Conservation (phyloP, 352 stramenopile species). For the Phytopythium helicoides region DNA sequence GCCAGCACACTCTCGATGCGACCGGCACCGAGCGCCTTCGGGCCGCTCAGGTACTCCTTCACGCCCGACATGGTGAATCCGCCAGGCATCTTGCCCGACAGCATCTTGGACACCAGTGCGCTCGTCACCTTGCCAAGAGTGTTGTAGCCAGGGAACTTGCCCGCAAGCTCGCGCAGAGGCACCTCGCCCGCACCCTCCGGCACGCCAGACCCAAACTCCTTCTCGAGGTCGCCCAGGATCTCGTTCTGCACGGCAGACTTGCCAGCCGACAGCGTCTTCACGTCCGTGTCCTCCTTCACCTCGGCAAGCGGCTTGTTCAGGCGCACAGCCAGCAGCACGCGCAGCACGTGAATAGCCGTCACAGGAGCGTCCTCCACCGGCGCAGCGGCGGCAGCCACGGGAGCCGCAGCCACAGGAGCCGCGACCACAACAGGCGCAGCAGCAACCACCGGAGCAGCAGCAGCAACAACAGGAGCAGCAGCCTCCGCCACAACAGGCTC, state of each 20-base stretch:
- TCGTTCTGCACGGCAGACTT: conserved; percentile 90
- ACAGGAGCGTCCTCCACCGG: conserved; percentile 60
- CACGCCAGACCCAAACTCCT: conserved; percentile 75
- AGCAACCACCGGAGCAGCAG: conserved; percentile 23
- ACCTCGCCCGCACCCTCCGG: conserved; percentile 73
- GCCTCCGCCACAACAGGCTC: conserved; percentile 23
- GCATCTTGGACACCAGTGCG: conserved; percentile 66
- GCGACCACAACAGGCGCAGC: conserved; percentile 15
- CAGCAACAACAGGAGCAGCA: conserved; percentile 28
- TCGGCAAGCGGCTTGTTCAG: conserved; percentile 75
- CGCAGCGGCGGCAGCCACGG: conserved; percentile 16
- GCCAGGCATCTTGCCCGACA: conserved; percentile 81
- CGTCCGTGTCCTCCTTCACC: conserved; percentile 65
- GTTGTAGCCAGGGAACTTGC: conserved; percentile 70
- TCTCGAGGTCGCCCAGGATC: conserved; percentile 84
- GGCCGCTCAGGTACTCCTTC: conserved; percentile 57
- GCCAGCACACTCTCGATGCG: conserved; percentile 76
- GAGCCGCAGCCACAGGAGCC: conserved; percentile 21
- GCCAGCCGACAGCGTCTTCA: conserved; percentile 79
- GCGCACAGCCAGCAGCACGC: conserved; percentile 66
- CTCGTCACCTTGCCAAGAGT: conserved; percentile 65
- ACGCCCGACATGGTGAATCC: conserved; percentile 82
- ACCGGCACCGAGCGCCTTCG: conserved; percentile 64
- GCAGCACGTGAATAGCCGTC: conserved; percentile 62
- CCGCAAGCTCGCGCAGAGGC: conserved; percentile 66